Base-by-base conservation (phyloP, 345 rosid species). In the Pistacia integerrima region DNA sequence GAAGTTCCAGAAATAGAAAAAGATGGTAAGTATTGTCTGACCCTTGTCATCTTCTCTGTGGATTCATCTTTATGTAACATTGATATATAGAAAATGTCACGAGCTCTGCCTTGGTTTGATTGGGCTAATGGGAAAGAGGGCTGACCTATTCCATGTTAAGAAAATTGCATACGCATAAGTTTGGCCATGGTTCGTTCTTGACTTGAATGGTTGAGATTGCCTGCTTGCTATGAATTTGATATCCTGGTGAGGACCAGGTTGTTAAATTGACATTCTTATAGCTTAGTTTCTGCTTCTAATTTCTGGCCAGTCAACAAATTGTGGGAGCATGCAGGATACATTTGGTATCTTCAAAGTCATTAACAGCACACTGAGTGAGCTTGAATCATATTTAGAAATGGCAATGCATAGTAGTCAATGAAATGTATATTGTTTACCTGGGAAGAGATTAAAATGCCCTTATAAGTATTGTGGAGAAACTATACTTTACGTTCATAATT, bases 1-100 rank as follows among this genome's bases (percentile, higher is more conserved):
- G 98, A 88, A 68, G 72, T 70, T 68, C 76, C 84, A 51, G 88
- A 86, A 77, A 69, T 65, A 67, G 96, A 82, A 80, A 83, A 72
- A 74, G 96, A 87, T 78, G 90, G 98, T 93, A 76, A 62, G 86
- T 82, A 36, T 35, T 58, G 72, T 77, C 72, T 75, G 44, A 67
- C 48, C 76, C 36, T 64, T 62, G 22, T 38, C 28, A 30, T 52
- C 57, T 48, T 35, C 70, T 65, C 25, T 60, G 48, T 66, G 51
- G 61, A 51, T 77, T 51, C 56, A 52, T 77, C 28, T 13, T 56
- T 58, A 57, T 49, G 41, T 74, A 33, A 71, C 62, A 44, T 63
- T 73, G 5, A 69, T 59, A 18, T 22, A 65, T 48, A 66, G 56
- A 57, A 56, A 69, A 64, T 61, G 49, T 54, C 6, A 60, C 10